Percentiles rank a stretch among this genome's conserved stretches.
Conservation (phyloP, 108 stramenopile genomes). For the Cyclotella cryptica region DNA sequence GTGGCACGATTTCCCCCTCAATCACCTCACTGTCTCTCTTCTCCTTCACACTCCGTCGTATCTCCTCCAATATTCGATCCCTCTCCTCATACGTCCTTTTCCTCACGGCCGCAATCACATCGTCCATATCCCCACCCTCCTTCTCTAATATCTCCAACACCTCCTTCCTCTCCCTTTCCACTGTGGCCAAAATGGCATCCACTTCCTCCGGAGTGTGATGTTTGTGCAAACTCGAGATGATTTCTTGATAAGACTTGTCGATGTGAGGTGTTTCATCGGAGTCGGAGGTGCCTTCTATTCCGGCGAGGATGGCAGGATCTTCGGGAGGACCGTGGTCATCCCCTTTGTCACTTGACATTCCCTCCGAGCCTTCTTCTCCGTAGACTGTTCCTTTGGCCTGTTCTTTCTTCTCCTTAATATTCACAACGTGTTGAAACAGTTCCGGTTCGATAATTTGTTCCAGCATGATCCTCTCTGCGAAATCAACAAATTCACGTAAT, state of each 20-base stretch:
- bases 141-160: slow-evolving; percentile 75
- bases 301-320: slow-evolving; percentile 32
- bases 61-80: slow-evolving; percentile 63
- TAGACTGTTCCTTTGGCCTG: slow-evolving; percentile 17
- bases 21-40: slow-evolving; percentile 18
- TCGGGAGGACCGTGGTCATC: slow-evolving; percentile 44
- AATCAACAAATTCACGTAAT: slow-evolving; percentile 74
- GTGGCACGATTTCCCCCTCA: slow-evolving; percentile 20
- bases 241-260: slow-evolving; percentile 57
- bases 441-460: slow-evolving; percentile 70
- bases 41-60: slow-evolving; percentile 27
- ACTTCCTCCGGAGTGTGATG: slow-evolving; percentile 75
- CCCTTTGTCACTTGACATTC: slow-evolving; percentile 46
- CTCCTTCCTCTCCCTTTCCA: slow-evolving; percentile 76
- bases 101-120: slow-evolving; percentile 67
- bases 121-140: slow-evolving; percentile 83
- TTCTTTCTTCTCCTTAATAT: slow-evolving; percentile 42
- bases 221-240: slow-evolving; percentile 62
- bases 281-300: slow-evolving; percentile 26
- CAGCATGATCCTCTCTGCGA: slow-evolving; percentile 78
- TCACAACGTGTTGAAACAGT: slow-evolving; percentile 74
- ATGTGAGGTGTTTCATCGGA: slow-evolving; percentile 61
- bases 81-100: slow-evolving; percentile 68
- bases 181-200: slow-evolving; percentile 73
- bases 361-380: slow-evolving; percentile 22